Percentiles rank a stretch among this genome's conserved stretches.
Conservation (phyloP, 177 flowering plant species). For the Vitis hybrid region DNA sequence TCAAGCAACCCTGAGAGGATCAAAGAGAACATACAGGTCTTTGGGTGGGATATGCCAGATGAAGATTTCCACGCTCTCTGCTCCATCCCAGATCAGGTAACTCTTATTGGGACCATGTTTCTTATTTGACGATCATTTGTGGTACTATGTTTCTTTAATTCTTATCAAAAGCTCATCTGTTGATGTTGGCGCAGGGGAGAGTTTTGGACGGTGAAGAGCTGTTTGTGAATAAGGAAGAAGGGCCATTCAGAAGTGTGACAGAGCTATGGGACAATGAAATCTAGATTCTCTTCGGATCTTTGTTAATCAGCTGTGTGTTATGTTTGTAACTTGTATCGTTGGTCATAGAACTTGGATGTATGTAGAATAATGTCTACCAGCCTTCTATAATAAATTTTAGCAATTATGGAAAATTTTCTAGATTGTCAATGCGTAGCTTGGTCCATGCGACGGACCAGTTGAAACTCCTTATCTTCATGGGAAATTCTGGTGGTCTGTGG, state of each 20-base stretch:
- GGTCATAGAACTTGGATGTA: too few species aligned
- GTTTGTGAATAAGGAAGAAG: conserved; percentile 47
- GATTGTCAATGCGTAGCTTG: too few species aligned
- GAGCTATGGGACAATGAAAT: conserved; percentile 59
- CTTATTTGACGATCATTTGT: neutral
- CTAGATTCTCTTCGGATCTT: conserved; percentile 5
- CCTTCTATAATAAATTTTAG: too few species aligned
- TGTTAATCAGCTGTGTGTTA: too few species aligned
- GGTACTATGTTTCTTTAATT: neutral
- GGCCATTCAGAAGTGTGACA: conserved; percentile 43
- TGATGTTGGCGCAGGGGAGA: conserved; percentile 33
- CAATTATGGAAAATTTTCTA: too few species aligned
- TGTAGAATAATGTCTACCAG: too few species aligned
- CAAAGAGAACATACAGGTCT: conserved; percentile 46
- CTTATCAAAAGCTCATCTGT: neutral
- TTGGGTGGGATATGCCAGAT: conserved; percentile 50
- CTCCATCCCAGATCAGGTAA: conserved; percentile 45
- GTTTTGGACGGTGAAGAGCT: conserved; percentile 46
- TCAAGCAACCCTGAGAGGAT: conserved; percentile 40
- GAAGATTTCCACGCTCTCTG: conserved; percentile 40
- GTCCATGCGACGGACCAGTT: too few species aligned
- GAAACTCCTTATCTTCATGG: too few species aligned
- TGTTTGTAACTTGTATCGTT: too few species aligned
- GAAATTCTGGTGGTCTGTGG: too few species aligned
- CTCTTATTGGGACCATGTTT: neutral